These are phyloP conservation scores for Fraxinus xanthoxyloides DNA, from an alignment of 305 asterid genomes.

Conservation along the genomic window DNA sequence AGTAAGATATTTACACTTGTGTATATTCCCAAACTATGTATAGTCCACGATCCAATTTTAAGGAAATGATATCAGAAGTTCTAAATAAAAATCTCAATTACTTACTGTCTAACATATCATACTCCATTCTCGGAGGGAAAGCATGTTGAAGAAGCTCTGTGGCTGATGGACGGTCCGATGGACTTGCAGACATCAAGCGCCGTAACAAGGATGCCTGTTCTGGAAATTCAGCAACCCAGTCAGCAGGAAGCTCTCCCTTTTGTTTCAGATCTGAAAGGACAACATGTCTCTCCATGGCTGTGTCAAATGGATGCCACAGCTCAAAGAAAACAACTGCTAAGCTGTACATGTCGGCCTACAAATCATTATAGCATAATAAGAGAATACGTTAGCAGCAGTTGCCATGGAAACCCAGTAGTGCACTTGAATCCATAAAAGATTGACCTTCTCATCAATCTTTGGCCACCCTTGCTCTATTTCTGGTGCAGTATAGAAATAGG, in stretches of 20 bases:
- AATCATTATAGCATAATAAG: slow-evolving; percentile 27
- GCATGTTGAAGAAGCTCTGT: slow-evolving; percentile 86
- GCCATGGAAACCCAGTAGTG: not conserved
- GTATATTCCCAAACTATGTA: not conserved
- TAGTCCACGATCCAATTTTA: not conserved
- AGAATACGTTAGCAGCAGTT: slow-evolving; percentile 21
- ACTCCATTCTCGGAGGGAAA: slow-evolving; percentile 95
- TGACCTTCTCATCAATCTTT: slow-evolving; percentile 92
- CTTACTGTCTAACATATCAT: slow-evolving; percentile 86
- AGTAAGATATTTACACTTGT: not conserved
- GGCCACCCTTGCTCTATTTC: slow-evolving; percentile 99
- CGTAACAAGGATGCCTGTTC: slow-evolving; percentile 83
- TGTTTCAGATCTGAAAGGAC: slow-evolving; percentile 84
- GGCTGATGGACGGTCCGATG: slow-evolving; percentile 96
- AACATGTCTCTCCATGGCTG: slow-evolving; percentile 93
- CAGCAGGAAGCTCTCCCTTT: slow-evolving; percentile 83
- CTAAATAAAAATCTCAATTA: slow-evolving; percentile 21
- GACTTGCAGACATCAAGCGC: slow-evolving; percentile 76
- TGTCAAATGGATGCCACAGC: slow-evolving; percentile 96
- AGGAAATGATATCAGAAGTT: not conserved
- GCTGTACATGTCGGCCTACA: slow-evolving; percentile 95
- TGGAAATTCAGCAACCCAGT: slow-evolving; percentile 73
- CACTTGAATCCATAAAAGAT: slow-evolving; percentile 5
- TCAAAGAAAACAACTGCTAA: slow-evolving; percentile 92
- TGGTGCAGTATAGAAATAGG: slow-evolving; percentile 97